Base-by-base conservation (phyloP, 1,284 basidiomycete species). In the Ceratorhiza oryzae-sativae region DNA sequence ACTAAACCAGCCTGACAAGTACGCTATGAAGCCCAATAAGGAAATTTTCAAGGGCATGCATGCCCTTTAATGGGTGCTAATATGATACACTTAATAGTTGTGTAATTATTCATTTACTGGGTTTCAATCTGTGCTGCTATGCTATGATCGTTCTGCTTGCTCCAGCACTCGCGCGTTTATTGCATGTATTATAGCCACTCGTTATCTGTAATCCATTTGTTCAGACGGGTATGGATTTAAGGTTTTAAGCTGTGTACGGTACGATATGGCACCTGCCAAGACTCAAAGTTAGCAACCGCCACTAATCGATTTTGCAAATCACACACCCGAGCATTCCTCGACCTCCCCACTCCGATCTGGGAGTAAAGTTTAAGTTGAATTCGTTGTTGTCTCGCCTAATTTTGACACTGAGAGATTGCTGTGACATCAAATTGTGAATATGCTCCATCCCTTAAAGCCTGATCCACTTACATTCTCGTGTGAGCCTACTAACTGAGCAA, bases 281-380 rank as follows among this genome's bases (percentile, higher is more conserved):
- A n/a, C 51, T 51, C n/a, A 32, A 58, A 27, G 51, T 76, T 75
- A 48, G 77, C 30, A n/a, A n/a, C 49, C 12, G 27, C 77, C 83
- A 83, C 15, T 46, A 20, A n/a, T 18, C 6, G 49, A 18, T 6
- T 12, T 49, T n/a, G 23, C 4, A 6, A 51, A 71, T 42, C 15
- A 58, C 88, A 77, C 73, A 92, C 92, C 94, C 94, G 32, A 96
- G 82, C 78, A 91, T 83, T 13, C 94, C 94, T 71, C 92, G 84
- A 0, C 94, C 94, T 72, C 88, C 88, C 89, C 89, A 90, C 5
- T 84, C 87, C n/a, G 80, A 83, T 68, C 84, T 79, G 2, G 90
- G 89, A 9, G 82, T 86, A 25, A 91, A 81, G 10, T 77, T 81
- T 39, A 91, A 75, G 1, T 79, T 78, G 6, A 84, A 63, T 39